Evolutionary conservation across 495 filamentous ascomycete genomes (phyloP).

Genomic region (Penicillium argentinense): DNA sequence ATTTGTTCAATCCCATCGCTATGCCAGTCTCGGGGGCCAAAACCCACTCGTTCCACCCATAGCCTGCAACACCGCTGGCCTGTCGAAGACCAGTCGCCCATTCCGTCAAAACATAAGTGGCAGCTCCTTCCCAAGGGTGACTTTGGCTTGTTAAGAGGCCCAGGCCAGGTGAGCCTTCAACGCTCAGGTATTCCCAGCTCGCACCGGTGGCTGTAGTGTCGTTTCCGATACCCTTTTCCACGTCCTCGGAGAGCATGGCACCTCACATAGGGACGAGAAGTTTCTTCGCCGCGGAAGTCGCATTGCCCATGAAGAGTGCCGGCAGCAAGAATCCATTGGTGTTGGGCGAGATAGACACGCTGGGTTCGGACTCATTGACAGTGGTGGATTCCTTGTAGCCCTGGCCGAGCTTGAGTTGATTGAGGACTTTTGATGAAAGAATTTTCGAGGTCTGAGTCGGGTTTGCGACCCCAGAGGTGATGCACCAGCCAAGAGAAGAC

Average conservation of each 20-base stretch:
- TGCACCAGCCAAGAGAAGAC: not conserved
- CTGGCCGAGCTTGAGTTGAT: not conserved
- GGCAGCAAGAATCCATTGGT: conserved; percentile 7
- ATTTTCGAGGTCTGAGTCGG: not conserved
- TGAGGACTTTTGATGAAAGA: not conserved
- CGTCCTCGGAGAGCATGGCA: not conserved
- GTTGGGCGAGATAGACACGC: conserved; percentile 3
- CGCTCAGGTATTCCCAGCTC: conserved; percentile 38
- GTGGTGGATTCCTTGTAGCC: conserved; percentile 4
- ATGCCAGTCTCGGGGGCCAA: not conserved
- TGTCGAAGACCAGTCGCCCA: conserved; percentile 6
- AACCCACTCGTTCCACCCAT: conserved; percentile 7
- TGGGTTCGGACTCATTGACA: not conserved
- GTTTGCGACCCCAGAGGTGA: conserved; percentile 2
- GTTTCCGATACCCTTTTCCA: not conserved
- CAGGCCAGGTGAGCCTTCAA: conserved; percentile 32
- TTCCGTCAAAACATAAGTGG: conserved; percentile 29
- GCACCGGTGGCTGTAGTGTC: conserved; percentile 22
- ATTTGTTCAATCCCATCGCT: conserved; percentile 1
- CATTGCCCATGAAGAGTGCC: conserved; percentile 5
- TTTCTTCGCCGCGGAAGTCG: not conserved
- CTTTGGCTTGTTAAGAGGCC: conserved; percentile 33
- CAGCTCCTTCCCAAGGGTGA: conserved; percentile 41
- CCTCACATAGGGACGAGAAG: conserved; percentile 4
- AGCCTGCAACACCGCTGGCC: not conserved